These are phyloP conservation scores for Colletotrichum sp. DNA, from an alignment of 2,329 filamentous ascomycete species.

Conservation along the genomic window DNA sequence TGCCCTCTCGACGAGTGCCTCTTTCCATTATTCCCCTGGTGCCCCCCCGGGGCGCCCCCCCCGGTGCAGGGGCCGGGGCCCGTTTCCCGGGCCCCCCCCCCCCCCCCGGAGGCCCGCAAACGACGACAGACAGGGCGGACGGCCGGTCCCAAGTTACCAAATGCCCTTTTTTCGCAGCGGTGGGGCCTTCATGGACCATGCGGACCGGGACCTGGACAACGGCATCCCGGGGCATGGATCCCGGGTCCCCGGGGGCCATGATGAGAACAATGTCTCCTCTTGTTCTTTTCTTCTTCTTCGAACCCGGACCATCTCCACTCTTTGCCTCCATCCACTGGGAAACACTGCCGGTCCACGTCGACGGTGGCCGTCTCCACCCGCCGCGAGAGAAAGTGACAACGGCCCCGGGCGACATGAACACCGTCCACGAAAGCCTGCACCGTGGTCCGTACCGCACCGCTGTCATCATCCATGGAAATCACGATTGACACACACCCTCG, in stretches of 20 bases:
- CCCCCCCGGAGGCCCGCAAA: background rate
- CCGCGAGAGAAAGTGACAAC: background rate
- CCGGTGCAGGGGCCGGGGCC: no score
- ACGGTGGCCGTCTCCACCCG: background rate
- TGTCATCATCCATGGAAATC: background rate
- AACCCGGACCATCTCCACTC: background rate
- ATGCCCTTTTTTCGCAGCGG: background rate
- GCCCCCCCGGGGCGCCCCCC: no score
- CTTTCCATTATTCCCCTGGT: no score
- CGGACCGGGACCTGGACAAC: background rate
- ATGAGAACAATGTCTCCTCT: background rate
- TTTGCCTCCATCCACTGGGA: slow-evolving; percentile 10
- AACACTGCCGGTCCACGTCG: slow-evolving; percentile 2
- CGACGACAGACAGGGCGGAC: background rate
- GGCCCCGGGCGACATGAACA: background rate
- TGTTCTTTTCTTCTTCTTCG: background rate
- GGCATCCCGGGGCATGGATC: slow-evolving; percentile 6
- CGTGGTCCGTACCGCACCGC: background rate
- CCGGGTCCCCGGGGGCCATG: slow-evolving; percentile 4
- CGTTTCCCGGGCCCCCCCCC: no score
- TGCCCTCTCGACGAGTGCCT: no score
- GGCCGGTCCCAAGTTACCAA: background rate
- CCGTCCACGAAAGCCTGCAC: background rate
- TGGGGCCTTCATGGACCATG: background rate
- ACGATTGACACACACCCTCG: background rate